Conservation (phyloP, 139 green algal genomes). For the Nannochloris sp. region DNA sequence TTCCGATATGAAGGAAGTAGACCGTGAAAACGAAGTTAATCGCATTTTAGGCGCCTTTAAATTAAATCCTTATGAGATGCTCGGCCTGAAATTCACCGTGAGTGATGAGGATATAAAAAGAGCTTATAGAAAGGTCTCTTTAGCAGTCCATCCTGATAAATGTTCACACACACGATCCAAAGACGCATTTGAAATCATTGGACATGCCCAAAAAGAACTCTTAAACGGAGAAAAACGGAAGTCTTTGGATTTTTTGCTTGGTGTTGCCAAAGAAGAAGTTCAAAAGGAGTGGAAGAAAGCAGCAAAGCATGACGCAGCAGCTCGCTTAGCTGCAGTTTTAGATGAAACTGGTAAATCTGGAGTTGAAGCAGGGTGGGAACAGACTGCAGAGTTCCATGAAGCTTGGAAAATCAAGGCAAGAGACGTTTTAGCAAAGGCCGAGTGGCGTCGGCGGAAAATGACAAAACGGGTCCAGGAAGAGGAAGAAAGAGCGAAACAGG, state of each 20-base stretch:
- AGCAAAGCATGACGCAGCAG: slow-evolving; percentile 76
- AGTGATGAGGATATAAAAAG: slow-evolving; percentile 68
- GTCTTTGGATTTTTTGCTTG: slow-evolving; percentile 51
- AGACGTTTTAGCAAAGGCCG: slow-evolving; percentile 70
- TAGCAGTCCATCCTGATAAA: slow-evolving; percentile 76
- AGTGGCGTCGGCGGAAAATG: slow-evolving; percentile 70
- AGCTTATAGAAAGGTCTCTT: slow-evolving; percentile 78
- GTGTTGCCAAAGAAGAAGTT: slow-evolving; percentile 64
- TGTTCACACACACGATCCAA: slow-evolving; percentile 56
- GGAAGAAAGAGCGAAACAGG: slow-evolving; percentile 35
- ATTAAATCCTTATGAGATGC: slow-evolving; percentile 92
- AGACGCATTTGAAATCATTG: slow-evolving; percentile 81
- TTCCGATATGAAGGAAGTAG: slow-evolving; percentile 74
- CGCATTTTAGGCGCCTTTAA: slow-evolving; percentile 91
- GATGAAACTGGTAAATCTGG: slow-evolving; percentile 61
- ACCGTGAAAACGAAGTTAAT: slow-evolving; percentile 89
- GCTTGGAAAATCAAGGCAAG: slow-evolving; percentile 68
- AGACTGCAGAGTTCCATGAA: slow-evolving; percentile 78
- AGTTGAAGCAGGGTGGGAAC: slow-evolving; percentile 65
- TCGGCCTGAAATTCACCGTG: slow-evolving; percentile 78
- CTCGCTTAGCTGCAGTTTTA: slow-evolving; percentile 57
- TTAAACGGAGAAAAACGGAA: slow-evolving; percentile 59
- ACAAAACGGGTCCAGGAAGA: slow-evolving; percentile 70
- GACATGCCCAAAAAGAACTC: slow-evolving; percentile 64
- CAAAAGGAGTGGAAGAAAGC: slow-evolving; percentile 69